Evolutionary conservation across 1,139 yeast species (phyloP), one percentile per base, ranked within the genome.

Genomic region (Suhomyces maxii): DNA sequence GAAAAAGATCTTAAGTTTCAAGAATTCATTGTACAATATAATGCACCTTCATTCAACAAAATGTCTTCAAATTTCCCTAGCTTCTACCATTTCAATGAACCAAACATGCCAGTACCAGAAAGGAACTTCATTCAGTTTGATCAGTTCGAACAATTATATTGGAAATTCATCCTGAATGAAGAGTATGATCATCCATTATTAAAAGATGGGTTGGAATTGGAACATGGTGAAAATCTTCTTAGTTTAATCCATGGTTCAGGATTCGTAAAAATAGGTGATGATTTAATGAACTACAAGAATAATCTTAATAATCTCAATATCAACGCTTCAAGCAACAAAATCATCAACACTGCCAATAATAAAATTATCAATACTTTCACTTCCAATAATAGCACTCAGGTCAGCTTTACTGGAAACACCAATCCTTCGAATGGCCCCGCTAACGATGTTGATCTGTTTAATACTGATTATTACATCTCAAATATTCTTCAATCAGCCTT

Each of bases 1-100:
- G 83, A 80, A 41, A 77, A 77, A 47, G 80, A 80, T 47, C 56
- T 67, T 33, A 69, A 67, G 46, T 73, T 76, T 44, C 74, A 69
- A 51, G 72, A 68, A 41, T 68, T 57, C 47, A 51, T 71, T 8
- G 56, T 67, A 14, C 62, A 56, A 39, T 53, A 56, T n/a, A 58
- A 65, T 41, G 46, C 48, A 6, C 37, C 42, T 5, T 33, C 37
- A 8, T 63, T 67, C 45, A 57, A 56, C 39, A 53, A 52, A 34
- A 41, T 48, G 33, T 39, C 55, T 3, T 39, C 41, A 3, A 46
- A 40, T 34, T 37, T 35, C 23, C 50, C 54, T 26, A 47, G 46
- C n/a, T 46, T 48, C 26, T 45, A 37, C 34, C 49, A 47, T 13
- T 44, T 47, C 37, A 47, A 45, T 26, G 57, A 53, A 14, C 42